Evolutionary conservation across 495 filamentous ascomycete genomes (phyloP).

Genomic region (Gamarada debralockiae): DNA sequence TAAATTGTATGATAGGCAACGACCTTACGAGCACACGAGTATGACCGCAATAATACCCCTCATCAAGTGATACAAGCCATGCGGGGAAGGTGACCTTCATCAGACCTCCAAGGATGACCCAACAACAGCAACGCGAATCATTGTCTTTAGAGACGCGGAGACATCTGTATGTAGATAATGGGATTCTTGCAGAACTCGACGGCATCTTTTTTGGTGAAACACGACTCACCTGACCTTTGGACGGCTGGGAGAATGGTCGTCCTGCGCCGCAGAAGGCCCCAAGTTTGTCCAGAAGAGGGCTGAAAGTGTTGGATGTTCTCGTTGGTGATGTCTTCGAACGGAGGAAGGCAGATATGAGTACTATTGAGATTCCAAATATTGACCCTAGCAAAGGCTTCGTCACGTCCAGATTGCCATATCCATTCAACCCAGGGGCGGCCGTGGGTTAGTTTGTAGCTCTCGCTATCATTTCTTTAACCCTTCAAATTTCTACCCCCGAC

Average conservation of each 20-base stretch:
- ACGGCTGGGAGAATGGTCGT: background rate
- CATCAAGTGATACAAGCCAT: too few species aligned
- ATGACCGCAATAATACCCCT: too few species aligned
- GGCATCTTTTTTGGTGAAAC: slow-evolving; percentile 8
- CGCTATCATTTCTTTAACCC: background rate
- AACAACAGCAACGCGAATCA: too few species aligned
- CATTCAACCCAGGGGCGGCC: too few species aligned
- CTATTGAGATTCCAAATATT: background rate
- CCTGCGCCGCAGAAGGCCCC: background rate
- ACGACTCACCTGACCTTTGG: background rate
- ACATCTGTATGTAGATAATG: slow-evolving; percentile 7
- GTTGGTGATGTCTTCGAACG: background rate
- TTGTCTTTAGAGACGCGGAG: background rate
- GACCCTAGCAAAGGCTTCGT: background rate
- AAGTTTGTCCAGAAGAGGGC: background rate
- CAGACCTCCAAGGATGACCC: too few species aligned
- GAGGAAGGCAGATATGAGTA: background rate
- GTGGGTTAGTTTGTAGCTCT: background rate
- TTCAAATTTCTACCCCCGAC: background rate
- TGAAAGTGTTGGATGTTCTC: background rate
- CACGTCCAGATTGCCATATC: background rate
- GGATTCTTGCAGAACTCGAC: slow-evolving; percentile 8
- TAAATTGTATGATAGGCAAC: slow-evolving; percentile 40
- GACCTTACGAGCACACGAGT: background rate
- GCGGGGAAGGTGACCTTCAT: background rate